phyloP scores from a whole-genome alignment of 2,329 filamentous ascomycete species.

The Alternaria rosae region DNA sequence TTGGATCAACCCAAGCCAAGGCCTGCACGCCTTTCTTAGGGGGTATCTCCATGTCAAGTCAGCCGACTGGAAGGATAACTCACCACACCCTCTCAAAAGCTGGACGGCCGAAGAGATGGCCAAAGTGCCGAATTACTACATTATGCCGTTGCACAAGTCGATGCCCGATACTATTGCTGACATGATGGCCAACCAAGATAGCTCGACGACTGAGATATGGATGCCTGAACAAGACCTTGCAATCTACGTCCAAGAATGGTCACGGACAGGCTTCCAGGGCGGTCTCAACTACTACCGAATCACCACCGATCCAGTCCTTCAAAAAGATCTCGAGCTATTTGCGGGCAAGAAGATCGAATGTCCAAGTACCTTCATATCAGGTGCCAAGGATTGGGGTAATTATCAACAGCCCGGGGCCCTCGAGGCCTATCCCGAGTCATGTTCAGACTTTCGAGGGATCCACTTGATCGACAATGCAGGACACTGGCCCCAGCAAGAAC shows the following conservation, averaged over 20 bases:
- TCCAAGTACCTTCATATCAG: conserved; percentile 68
- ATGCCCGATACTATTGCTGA: conserved; percentile 67
- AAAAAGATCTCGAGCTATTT: conserved; percentile 65
- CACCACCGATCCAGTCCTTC: conserved; percentile 59
- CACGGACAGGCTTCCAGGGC: conserved; percentile 69
- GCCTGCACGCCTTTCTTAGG: conserved; percentile 66
- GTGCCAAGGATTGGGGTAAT: conserved; percentile 71
- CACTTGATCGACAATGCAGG: conserved; percentile 67
- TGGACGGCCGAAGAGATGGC: conserved; percentile 67
- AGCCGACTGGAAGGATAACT: conserved; percentile 65
- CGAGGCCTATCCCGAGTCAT: conserved; percentile 63
- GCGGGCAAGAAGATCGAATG: conserved; percentile 68
- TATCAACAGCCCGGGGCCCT: conserved; percentile 71
- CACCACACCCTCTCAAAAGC: conserved; percentile 60
- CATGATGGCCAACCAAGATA: conserved; percentile 64
- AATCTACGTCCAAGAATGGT: conserved; percentile 68
- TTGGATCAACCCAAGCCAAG: conserved; percentile 59
- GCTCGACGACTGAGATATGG: conserved; percentile 59
- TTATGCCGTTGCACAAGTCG: conserved; percentile 65
- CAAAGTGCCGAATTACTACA: conserved; percentile 72
- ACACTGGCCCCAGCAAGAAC: conserved; percentile 75
- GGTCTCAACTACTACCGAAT: conserved; percentile 73
- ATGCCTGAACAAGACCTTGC: conserved; percentile 64
- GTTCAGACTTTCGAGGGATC: conserved; percentile 61
- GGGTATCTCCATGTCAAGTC: conserved; percentile 75